These are phyloP conservation scores for Elasticomyces elasticus DNA, from an alignment of 495 filamentous ascomycete genomes.

Conservation along the genomic window DNA sequence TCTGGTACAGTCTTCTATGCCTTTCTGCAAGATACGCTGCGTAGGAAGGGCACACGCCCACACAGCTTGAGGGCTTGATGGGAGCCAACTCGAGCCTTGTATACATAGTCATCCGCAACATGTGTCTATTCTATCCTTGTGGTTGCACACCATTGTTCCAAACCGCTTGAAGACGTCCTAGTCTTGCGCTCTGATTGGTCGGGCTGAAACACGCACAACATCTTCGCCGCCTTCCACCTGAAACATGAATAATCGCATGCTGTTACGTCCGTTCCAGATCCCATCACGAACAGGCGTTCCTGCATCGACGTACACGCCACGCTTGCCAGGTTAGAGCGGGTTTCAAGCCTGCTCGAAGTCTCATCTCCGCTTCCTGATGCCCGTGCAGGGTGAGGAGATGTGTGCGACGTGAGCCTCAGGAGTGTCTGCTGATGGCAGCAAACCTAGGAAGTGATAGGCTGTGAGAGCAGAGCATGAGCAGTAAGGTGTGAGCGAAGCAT, in stretches of 20 bases:
- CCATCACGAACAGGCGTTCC: neutral
- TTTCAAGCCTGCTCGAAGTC: neutral
- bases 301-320: neutral
- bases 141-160: no score
- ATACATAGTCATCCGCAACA: no score
- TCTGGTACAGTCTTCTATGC: no score
- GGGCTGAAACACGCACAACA: no score
- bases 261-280: neutral
- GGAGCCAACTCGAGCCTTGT: no score
- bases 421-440: neutral
- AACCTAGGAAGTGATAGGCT: neutral
- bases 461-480: neutral
- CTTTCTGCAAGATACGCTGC: no score
- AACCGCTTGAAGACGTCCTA: no score
- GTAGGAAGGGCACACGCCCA: no score
- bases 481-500: neutral
- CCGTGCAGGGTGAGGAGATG: conserved; percentile 3
- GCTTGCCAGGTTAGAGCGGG: neutral
- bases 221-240: neutral
- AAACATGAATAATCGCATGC: neutral
- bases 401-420: neutral
- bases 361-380: conserved; percentile 7
- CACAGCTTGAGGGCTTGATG: no score
- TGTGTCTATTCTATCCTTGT: no score
- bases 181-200: no score